Evolutionary conservation across 306 rosid species (phyloP).

Genomic region (Castanea crenata): DNA sequence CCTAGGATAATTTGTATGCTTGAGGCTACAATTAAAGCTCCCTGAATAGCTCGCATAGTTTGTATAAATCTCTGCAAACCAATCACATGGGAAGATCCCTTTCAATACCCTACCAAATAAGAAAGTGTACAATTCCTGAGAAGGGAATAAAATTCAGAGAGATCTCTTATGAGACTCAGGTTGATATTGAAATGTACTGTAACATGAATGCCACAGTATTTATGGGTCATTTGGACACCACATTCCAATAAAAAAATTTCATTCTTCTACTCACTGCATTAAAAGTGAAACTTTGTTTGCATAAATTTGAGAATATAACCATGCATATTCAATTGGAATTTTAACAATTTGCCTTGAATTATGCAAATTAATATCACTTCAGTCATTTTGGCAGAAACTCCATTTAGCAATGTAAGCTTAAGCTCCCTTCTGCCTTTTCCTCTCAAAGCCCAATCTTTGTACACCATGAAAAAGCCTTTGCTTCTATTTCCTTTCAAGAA

Average conservation of each 20-base stretch:
- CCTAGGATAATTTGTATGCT: conserved; percentile 93
- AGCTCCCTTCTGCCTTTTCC: background rate
- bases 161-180: conserved; percentile 20
- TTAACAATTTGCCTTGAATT: conserved; percentile 2
- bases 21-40: conserved; percentile 92
- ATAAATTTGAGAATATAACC: conserved; percentile 3
- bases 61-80: conserved; percentile 97
- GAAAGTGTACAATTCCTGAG: conserved; percentile 38
- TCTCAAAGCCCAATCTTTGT: background rate
- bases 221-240: background rate
- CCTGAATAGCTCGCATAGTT: conserved; percentile 96
- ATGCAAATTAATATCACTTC: background rate
- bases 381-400: background rate
- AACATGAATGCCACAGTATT: conserved; percentile 4
- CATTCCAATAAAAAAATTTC: background rate
- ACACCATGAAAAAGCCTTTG: background rate
- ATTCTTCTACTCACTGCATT: conserved; percentile 1
- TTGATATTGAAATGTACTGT: conserved; percentile 13
- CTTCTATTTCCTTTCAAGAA: conserved; percentile 1
- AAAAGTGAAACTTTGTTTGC: background rate
- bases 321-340: conserved; percentile 3
- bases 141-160: conserved; percentile 27
- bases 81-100: conserved; percentile 78
- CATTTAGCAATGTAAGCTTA: background rate
- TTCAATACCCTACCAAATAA: conserved; percentile 87